Evolutionary conservation across 1,284 basidiomycete species (phyloP).

Genomic region (Puccinia coronata): DNA sequence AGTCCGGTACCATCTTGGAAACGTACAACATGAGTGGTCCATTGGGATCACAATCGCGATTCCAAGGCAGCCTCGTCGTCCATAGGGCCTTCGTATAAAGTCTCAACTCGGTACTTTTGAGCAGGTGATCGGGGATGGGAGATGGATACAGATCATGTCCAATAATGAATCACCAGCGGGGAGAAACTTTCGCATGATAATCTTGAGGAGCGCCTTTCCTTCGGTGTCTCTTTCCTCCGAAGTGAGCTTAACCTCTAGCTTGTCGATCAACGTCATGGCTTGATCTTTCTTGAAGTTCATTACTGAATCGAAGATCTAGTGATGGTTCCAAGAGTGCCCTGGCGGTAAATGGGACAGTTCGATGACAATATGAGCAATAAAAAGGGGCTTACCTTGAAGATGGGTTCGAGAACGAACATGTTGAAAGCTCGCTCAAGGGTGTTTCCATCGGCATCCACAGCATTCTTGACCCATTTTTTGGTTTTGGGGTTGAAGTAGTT

Average conservation of each 20-base stretch:
- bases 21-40: slow-evolving; percentile 97
- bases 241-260: slow-evolving; percentile 90
- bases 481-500: slow-evolving; percentile 99
- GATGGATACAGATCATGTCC: slow-evolving; percentile 99
- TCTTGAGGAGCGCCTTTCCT: slow-evolving; percentile 95
- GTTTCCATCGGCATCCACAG: slow-evolving; percentile 78
- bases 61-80: slow-evolving; percentile 99
- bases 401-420: slow-evolving; percentile 96
- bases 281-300: slow-evolving; percentile 99
- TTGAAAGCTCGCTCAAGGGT: slow-evolving; percentile 81
- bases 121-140: slow-evolving; percentile 89
- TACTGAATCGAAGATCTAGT: slow-evolving; percentile 87
- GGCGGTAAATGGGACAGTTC: background rate
- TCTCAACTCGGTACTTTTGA: slow-evolving; percentile 98
- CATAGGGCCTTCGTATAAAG: slow-evolving; percentile 99
- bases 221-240: slow-evolving; percentile 92
- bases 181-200: slow-evolving; percentile 99
- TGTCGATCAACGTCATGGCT: slow-evolving; percentile 82
- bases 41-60: slow-evolving; percentile 97
- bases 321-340: background rate
- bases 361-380: background rate
- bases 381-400: slow-evolving; percentile 68
- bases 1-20: slow-evolving; percentile 99
- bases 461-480: slow-evolving; percentile 91
- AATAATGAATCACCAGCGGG: slow-evolving; percentile 97